Base-by-base conservation (phyloP, 768 basidiomycete species). In the Pisolithus albus region DNA sequence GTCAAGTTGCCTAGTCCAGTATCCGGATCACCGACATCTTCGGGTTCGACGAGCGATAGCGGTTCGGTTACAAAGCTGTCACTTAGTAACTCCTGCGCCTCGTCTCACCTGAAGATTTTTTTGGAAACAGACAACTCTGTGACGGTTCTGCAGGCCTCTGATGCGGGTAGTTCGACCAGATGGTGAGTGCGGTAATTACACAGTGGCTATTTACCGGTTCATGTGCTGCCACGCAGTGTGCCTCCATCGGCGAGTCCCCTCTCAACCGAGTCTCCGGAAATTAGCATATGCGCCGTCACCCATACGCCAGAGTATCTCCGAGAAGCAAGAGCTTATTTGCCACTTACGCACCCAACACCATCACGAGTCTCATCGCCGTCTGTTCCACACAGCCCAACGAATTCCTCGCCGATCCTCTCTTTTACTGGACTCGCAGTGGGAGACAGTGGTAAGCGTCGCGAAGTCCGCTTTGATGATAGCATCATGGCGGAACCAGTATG, bases 401-500 rank as follows among this genome's bases (percentile, higher is more conserved):
- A 62, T 16, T 37, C 64, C 7, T 67, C 66, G 0, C 66, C 66
- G 10, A 44, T 67, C 18, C 39, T 67, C 40, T 69, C 66, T n/a
- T 67, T 67, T 7, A 55, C 55, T 4, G 60, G 67, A n/a, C 59
- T 69, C 36, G 57, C 64, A 21, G 1, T 56, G 3, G 59, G 65
- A 19, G 64, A 59, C 21, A 60, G 54, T 39, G 67, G 55, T 13
- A 66, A 59, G 24, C 63, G 62, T n/a, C 66, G 66, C 6, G 66
- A 67, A 50, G 66, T 67, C 16, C 62, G 67, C 16, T 67, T 67
- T 23, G 66, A 69, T 28, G 66, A 67, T 6, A 69, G 59, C 41
- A 67, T 67, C 19, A 58, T 67, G 50, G 42, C 60, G 15, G 66
- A 69, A 45, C 36, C 60, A 24, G 55, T 43, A 13, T 67, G 67